Conservation (phyloP, 202 grass and related monocot species). For the Panicum virgatum region DNA sequence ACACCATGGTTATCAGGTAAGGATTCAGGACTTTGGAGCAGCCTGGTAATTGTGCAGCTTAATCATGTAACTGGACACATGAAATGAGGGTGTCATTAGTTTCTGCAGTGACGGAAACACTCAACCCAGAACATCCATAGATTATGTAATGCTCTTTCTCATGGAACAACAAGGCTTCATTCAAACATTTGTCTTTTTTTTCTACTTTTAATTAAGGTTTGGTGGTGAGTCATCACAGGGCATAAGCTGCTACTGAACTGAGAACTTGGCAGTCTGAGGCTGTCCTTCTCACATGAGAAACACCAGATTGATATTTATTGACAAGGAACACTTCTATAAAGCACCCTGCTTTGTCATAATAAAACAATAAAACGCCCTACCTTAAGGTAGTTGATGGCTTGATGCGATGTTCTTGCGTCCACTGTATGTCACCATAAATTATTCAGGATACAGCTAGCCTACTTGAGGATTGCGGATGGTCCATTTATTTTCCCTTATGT, state of each 20-base stretch:
- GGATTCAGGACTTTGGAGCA: background rate
- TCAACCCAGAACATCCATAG: background rate
- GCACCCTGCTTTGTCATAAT: no score
- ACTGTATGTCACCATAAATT: slow-evolving; percentile 7
- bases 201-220: background rate
- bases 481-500: background rate
- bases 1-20: slow-evolving; percentile 31
- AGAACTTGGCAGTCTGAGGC: background rate
- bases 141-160: slow-evolving; percentile 21
- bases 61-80: background rate
- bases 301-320: background rate
- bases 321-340: no score
- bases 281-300: background rate
- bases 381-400: no score
- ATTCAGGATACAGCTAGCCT: background rate
- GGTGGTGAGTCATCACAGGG: background rate
- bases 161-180: background rate
- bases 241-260: slow-evolving; percentile 3
- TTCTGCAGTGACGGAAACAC: background rate
- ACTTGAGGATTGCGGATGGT: background rate
- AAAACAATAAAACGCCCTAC: no score
- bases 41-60: background rate
- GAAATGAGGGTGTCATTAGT: background rate
- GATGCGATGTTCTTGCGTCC: slow-evolving; percentile 32
- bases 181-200: background rate